Evolutionary conservation across 139 green algal genomes (phyloP), one percentile per base, ranked within the genome.

Genomic region (Chloropicon primus): DNA sequence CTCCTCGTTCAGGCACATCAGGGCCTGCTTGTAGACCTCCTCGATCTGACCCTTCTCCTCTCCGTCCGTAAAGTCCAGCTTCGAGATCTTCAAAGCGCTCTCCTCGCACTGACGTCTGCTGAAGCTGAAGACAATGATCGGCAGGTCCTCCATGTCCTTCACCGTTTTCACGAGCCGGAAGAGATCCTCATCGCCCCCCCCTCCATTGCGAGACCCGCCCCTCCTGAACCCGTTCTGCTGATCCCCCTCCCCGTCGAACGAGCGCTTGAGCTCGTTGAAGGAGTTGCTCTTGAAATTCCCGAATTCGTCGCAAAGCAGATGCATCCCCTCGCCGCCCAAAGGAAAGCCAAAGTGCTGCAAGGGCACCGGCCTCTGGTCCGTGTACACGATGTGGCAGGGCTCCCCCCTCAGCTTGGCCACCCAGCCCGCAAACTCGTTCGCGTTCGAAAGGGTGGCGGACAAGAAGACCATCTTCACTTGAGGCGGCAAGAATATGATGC

Each of bases 401-500:
- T 90, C 81, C 22, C 79, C 54, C 86, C 97, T 93, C 77, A 97
- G 76, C 28, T 88, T 78, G 0, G 88, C 85, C 23, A 98, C 85
- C 96, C 95, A 98, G 71, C 84, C 82, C 0, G 92, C 94, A 88
- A 99, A 98, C 87, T 99, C 89, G 10, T 72, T 78, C 1, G 92
- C 88, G 83, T 99, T 99, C 72, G 93, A 90, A 54, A 99, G 89
- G 0, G 96, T 98, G 53, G 96, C 96, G 0, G 91, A 97, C 73
- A 98, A 88, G 81, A 99, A 98, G 2, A 97, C 41, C 41, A 94
- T 93, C 28, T 85, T 86, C 24, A 83, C 84, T 22, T 84, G 83
- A 24, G 86, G 82, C 53, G 93, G 88, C 78, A 97, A 80, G 72
- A 98, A 93, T 74, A 98, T 97, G 84, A 99, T 98, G 71, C 88